Percentiles rank a stretch among this genome's conserved stretches.
These are phyloP conservation scores for Haematococcus lacustris DNA, from an alignment of 139 green algal genomes.

Conservation along the genomic window DNA sequence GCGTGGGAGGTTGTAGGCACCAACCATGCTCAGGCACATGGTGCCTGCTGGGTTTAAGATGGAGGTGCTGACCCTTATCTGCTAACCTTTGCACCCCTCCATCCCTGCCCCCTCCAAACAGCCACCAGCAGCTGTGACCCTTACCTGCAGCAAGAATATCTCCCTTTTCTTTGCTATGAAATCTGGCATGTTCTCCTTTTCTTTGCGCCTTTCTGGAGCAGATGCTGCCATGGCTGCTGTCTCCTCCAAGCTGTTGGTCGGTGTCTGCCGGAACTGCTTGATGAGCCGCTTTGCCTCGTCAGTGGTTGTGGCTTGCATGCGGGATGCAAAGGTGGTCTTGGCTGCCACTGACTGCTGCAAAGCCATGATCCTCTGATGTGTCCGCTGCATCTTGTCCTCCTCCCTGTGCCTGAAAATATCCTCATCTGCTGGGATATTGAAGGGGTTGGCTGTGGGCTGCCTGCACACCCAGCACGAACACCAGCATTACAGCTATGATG, in stretches of 20 bases:
- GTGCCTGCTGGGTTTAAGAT: too few relatives aligned
- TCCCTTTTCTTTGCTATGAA: constrained; percentile 91
- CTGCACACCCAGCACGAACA: too few relatives aligned
- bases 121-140: too few relatives aligned
- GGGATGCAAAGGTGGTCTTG: constrained; percentile 49
- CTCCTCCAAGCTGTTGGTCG: constrained; percentile 6
- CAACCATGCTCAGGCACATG: too few relatives aligned
- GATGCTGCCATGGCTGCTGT: constrained; percentile 23
- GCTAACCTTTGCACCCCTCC: too few relatives aligned
- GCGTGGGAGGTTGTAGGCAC: too few relatives aligned
- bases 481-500: too few relatives aligned
- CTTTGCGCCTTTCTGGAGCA: constrained; percentile 31
- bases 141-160: constrained; percentile 83
- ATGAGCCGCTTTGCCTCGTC: constrained; percentile 19
- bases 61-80: too few relatives aligned
- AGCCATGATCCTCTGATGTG: constrained; percentile 5
- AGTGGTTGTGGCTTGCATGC: constrained; percentile 36
- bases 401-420: constrained; percentile 54
- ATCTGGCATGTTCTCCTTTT: constrained; percentile 75
- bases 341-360: constrained; percentile 28
- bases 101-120: too few relatives aligned
- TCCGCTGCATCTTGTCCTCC: constrained; percentile 27
- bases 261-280: constrained; percentile 9
- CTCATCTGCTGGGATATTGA: too few relatives aligned
- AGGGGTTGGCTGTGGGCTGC: too few relatives aligned